Evolutionary conservation across 768 basidiomycete species (phyloP).

Genomic region (Xerocomus potaroensis): DNA sequence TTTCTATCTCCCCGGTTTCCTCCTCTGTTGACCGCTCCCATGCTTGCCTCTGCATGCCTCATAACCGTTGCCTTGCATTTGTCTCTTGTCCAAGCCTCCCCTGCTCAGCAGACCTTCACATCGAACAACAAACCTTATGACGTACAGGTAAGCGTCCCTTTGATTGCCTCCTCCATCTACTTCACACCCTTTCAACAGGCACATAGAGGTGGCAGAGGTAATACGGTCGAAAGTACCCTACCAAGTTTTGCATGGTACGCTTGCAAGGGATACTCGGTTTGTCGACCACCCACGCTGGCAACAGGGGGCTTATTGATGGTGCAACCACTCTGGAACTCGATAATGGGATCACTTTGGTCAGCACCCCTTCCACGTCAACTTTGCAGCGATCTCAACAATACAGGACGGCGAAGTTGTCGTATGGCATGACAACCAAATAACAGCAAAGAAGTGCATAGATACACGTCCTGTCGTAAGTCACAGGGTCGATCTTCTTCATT

Average conservation of each 20-base stretch:
- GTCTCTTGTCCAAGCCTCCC: slow-evolving; percentile 22
- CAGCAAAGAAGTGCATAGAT: slow-evolving; percentile 61
- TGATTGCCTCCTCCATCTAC: slow-evolving; percentile 2
- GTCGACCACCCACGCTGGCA: slow-evolving; percentile 5
- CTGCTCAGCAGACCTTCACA: slow-evolving; percentile 24
- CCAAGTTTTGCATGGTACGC: slow-evolving; percentile 72
- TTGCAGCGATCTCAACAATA: slow-evolving; percentile 5
- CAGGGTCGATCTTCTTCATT: not conserved
- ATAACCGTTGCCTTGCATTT: slow-evolving; percentile 1
- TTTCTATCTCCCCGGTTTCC: not conserved
- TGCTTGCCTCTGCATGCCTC: slow-evolving; percentile 14
- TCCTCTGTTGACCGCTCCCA: slow-evolving; percentile 5
- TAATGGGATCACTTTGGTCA: slow-evolving; percentile 69
- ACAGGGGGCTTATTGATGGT: slow-evolving; percentile 71
- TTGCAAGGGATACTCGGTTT: slow-evolving; percentile 8
- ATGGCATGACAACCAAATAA: slow-evolving; percentile 75
- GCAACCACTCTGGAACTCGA: slow-evolving; percentile 76
- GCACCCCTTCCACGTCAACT: slow-evolving; percentile 1
- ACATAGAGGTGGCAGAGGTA: slow-evolving; percentile 74
- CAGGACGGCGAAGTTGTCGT: slow-evolving; percentile 76
- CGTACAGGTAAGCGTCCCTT: slow-evolving; percentile 39
- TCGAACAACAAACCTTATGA: slow-evolving; percentile 39
- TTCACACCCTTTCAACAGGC: slow-evolving; percentile 38
- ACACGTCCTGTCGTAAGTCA: slow-evolving; percentile 56
- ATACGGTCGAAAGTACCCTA: slow-evolving; percentile 67